A percentile compares a stretch with the other conserved stretches of the same genome.
Evolutionary conservation across 2,329 filamentous ascomycete genomes (phyloP).

Genomic region (Nemania bipapillata): DNA sequence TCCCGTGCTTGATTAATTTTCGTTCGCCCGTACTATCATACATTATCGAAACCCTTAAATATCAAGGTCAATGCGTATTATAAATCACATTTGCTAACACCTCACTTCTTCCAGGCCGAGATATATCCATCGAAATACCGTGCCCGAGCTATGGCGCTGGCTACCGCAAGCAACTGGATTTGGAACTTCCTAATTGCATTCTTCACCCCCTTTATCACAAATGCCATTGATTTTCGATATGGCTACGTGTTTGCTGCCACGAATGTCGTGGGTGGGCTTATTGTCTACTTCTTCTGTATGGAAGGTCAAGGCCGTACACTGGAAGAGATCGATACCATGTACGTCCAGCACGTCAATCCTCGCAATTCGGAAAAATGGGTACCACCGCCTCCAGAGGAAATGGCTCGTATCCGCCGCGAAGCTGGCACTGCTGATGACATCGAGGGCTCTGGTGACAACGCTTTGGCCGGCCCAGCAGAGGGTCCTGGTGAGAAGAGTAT

Average conservation of each 20-base stretch:
- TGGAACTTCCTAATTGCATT: slow-evolving; percentile 82
- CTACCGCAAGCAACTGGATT: slow-evolving; percentile 72
- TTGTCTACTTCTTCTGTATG: slow-evolving; percentile 82
- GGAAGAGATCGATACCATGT: slow-evolving; percentile 85
- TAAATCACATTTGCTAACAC: background rate
- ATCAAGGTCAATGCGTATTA: background rate
- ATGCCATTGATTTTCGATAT: slow-evolving; percentile 75
- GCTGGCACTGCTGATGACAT: slow-evolving; percentile 54
- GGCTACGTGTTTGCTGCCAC: slow-evolving; percentile 81
- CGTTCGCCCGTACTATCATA: background rate
- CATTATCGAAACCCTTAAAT: background rate
- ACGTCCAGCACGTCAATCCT: slow-evolving; percentile 71
- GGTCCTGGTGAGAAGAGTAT: background rate
- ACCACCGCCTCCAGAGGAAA: slow-evolving; percentile 57
- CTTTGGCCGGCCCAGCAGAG: background rate
- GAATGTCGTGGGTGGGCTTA: slow-evolving; percentile 69
- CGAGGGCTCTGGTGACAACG: slow-evolving; percentile 4
- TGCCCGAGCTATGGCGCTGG: slow-evolving; percentile 69
- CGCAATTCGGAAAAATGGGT: slow-evolving; percentile 69
- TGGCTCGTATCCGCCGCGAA: slow-evolving; percentile 56
- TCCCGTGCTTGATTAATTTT: slow-evolving; percentile 61
- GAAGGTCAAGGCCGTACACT: slow-evolving; percentile 78
- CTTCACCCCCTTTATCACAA: slow-evolving; percentile 82
- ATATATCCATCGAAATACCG: slow-evolving; percentile 72
- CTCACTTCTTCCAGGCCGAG: slow-evolving; percentile 56